These are phyloP conservation scores for Metschnikowia continentalis DNA, from an alignment of 805 yeast species.

Conservation along the genomic window DNA sequence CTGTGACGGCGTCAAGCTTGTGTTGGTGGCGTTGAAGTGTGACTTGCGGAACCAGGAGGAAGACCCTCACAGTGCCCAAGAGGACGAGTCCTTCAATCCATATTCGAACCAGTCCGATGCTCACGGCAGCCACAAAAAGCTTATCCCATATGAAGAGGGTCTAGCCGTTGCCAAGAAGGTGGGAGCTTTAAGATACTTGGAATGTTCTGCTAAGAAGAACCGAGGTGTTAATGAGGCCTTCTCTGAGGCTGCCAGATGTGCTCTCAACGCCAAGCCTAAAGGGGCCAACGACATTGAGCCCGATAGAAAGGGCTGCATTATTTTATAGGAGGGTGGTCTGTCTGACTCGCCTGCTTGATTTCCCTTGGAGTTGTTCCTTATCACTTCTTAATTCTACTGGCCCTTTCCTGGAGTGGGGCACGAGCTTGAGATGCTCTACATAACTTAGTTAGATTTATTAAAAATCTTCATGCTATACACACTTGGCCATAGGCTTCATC, in stretches of 20 bases:
- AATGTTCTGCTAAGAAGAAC: constrained; percentile 94
- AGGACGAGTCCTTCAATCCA: constrained; percentile 32
- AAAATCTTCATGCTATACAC: background rate
- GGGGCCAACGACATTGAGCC: constrained; percentile 54
- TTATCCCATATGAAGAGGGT: constrained; percentile 91
- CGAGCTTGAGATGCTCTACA: background rate
- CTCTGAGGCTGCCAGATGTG: constrained; percentile 97
- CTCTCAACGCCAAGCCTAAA: constrained; percentile 82
- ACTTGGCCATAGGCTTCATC: too few species aligned
- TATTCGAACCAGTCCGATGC: constrained; percentile 27
- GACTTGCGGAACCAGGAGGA: constrained; percentile 73
- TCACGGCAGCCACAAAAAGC: constrained; percentile 40
- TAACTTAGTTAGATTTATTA: background rate
- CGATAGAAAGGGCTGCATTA: constrained; percentile 37
- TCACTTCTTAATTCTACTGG: background rate
- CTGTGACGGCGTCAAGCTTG: constrained; percentile 93
- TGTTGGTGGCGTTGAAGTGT: constrained; percentile 90
- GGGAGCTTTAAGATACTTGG: constrained; percentile 91
- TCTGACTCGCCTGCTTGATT: background rate
- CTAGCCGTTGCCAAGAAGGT: constrained; percentile 85
- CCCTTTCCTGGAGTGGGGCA: background rate
- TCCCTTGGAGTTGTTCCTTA: background rate
- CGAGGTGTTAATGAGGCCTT: constrained; percentile 99
- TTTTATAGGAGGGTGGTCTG: constrained; percentile 24
- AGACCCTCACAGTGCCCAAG: constrained; percentile 22